These are phyloP conservation scores for Suhomyces bribrorum DNA, from an alignment of 1,139 yeast species.

Conservation along the genomic window DNA sequence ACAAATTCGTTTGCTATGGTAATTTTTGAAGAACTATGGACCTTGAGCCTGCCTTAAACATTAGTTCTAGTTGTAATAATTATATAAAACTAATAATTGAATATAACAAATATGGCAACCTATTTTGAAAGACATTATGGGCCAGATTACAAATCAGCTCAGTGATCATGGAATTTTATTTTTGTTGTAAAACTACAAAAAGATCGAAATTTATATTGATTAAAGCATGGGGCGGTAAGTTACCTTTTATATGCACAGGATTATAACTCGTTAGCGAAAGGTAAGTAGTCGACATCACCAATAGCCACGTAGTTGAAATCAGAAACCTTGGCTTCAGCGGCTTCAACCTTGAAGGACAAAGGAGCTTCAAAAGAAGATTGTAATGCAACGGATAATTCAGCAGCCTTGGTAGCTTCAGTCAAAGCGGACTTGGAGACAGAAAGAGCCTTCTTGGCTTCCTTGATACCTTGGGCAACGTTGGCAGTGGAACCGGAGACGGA, in stretches of 20 bases:
- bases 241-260: slow-evolving; percentile 9
- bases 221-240: background rate
- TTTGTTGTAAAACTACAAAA: no score
- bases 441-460: slow-evolving; percentile 60
- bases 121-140: no score
- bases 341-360: slow-evolving; percentile 47
- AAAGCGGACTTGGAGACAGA: slow-evolving; percentile 40
- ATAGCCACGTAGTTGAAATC: slow-evolving; percentile 86
- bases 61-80: no score
- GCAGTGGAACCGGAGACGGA: slow-evolving; percentile 64
- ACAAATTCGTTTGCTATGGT: no score
- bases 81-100: no score
- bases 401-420: slow-evolving; percentile 44
- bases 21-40: no score
- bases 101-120: no score
- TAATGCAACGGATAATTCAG: slow-evolving; percentile 49
- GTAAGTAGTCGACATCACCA: slow-evolving; percentile 87
- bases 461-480: slow-evolving; percentile 61
- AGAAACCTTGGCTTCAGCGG: slow-evolving; percentile 51
- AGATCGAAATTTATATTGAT: background rate
- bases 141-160: no score
- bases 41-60: no score
- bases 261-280: slow-evolving; percentile 87
- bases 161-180: no score
- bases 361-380: slow-evolving; percentile 51